These are phyloP conservation scores for Staphylotrichum tortipilum DNA, from an alignment of 495 filamentous ascomycete species.

Conservation along the genomic window DNA sequence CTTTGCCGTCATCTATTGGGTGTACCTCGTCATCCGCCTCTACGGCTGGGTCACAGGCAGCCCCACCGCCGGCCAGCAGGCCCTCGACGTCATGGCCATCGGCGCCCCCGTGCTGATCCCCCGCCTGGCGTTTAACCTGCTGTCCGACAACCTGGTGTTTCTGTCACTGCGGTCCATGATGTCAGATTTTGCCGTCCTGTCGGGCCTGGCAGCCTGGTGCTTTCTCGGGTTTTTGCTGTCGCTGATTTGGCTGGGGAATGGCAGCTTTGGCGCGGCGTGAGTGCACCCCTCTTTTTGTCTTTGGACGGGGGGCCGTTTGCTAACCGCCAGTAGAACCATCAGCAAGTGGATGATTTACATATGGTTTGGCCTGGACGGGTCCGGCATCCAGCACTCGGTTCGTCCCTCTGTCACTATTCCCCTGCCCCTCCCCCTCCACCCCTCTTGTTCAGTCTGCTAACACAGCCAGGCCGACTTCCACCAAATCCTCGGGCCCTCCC, in stretches of 20 bases:
- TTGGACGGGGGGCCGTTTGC: not conserved
- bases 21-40: slow-evolving; percentile 52
- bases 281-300: not conserved
- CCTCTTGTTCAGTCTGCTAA: too few relatives aligned
- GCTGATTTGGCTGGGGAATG: slow-evolving; percentile 55
- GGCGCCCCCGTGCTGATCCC: slow-evolving; percentile 62
- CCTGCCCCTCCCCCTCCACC: not conserved
- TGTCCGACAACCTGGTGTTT: slow-evolving; percentile 67
- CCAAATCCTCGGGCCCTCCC: slow-evolving; percentile 53
- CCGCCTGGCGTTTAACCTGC: slow-evolving; percentile 63
- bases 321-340: slow-evolving; percentile 43
- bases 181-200: slow-evolving; percentile 59
- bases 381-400: slow-evolving; percentile 56
- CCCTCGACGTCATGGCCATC: slow-evolving; percentile 59
- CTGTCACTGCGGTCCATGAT: slow-evolving; percentile 66
- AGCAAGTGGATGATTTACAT: slow-evolving; percentile 77
- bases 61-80: slow-evolving; percentile 39
- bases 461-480: slow-evolving; percentile 49
- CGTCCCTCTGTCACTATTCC: slow-evolving; percentile 1
- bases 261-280: slow-evolving; percentile 36
- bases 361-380: slow-evolving; percentile 71
- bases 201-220: slow-evolving; percentile 58
- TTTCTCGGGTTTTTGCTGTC: slow-evolving; percentile 64
- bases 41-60: slow-evolving; percentile 41
- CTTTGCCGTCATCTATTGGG: slow-evolving; percentile 52